Percentiles rank a stretch among this genome's conserved stretches.
These are phyloP conservation scores for Eucalyptus curtisii DNA, from an alignment of 345 rosid genomes.

Conservation along the genomic window DNA sequence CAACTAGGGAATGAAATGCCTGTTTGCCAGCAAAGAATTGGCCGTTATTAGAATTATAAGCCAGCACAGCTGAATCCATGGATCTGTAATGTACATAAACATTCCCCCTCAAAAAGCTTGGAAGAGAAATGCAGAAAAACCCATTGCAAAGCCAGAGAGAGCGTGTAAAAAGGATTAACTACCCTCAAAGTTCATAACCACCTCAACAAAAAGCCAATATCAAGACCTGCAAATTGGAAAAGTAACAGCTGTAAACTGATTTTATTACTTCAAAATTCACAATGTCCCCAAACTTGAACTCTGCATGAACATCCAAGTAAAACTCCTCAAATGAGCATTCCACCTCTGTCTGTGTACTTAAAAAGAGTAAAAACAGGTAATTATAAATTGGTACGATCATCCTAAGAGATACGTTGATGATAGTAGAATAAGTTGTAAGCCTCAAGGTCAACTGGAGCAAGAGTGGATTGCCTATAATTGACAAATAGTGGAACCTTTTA, in stretches of 20 bases:
- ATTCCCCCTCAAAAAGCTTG: slow-evolving; percentile 57
- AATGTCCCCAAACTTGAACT: slow-evolving; percentile 91
- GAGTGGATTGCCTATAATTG: neutral
- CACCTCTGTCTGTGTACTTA: slow-evolving; percentile 88
- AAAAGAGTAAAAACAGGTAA: slow-evolving; percentile 2
- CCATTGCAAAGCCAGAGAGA: neutral
- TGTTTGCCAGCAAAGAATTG: slow-evolving; percentile 92
- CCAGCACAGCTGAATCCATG: slow-evolving; percentile 66
- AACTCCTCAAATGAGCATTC: slow-evolving; percentile 75
- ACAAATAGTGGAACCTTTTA: neutral
- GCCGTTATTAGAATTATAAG: slow-evolving; percentile 55
- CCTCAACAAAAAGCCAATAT: neutral
- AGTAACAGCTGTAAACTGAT: neutral
- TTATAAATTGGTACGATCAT: neutral
- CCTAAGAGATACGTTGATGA: neutral
- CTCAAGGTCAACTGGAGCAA: neutral
- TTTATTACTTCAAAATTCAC: slow-evolving; percentile 78
- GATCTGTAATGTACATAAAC: slow-evolving; percentile 81
- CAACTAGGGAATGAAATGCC: slow-evolving; percentile 23
- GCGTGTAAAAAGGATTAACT: neutral
- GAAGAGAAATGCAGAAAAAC: neutral
- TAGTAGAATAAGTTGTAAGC: neutral
- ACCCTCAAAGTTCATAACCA: neutral
- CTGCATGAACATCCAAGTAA: slow-evolving; percentile 95
- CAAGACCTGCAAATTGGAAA: neutral